phyloP scores from a whole-genome alignment of 441 rosid species.

The Erodium trifolium region DNA sequence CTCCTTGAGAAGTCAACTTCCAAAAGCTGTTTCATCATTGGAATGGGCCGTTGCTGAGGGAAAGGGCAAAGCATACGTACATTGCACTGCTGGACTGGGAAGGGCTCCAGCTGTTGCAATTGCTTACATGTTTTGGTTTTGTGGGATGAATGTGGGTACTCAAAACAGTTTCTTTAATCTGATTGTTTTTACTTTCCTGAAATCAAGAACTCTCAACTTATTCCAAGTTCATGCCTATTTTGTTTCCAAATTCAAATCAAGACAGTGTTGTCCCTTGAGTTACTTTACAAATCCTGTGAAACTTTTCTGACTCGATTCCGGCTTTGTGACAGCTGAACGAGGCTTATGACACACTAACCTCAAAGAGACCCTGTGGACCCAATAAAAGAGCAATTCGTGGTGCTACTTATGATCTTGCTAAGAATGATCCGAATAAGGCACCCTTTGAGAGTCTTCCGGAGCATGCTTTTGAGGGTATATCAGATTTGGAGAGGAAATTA shows the following conservation, averaged over 20 bases:
- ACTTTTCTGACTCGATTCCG: constrained; percentile 12
- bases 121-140: constrained; percentile 76
- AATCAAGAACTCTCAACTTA: no score
- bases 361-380: constrained; percentile 79
- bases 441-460: constrained; percentile 74
- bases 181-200: no score
- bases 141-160: constrained; percentile 51
- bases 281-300: neutral
- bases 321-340: constrained; percentile 41
- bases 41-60: constrained; percentile 82
- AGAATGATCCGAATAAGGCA: constrained; percentile 70
- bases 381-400: constrained; percentile 63
- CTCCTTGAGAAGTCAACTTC: constrained; percentile 66
- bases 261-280: neutral
- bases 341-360: constrained; percentile 59
- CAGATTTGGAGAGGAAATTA: constrained; percentile 81
- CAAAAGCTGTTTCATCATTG: constrained; percentile 68
- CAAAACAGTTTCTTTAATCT: neutral
- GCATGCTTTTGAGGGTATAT: constrained; percentile 60
- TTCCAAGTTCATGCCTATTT: neutral
- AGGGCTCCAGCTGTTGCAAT: constrained; percentile 87
- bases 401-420: constrained; percentile 81
- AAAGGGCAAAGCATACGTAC: constrained; percentile 71
- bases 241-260: neutral
- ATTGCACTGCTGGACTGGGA: constrained; percentile 90